phyloP scores from a whole-genome alignment of 352 stramenopile species.

The Thraustochytrium sp. region DNA sequence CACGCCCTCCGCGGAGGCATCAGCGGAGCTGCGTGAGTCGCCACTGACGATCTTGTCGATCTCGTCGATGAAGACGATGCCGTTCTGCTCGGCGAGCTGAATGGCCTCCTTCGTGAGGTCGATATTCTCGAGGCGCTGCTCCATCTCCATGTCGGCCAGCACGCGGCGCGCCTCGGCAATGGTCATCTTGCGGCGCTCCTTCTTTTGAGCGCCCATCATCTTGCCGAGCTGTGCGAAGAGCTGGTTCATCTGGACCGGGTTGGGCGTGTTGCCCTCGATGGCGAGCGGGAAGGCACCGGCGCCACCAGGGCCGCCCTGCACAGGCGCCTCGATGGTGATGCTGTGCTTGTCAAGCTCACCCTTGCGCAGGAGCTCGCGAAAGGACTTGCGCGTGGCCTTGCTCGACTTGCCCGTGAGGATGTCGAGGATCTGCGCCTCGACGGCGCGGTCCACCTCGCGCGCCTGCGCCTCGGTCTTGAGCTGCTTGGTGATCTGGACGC shows the following conservation, averaged over 20 bases:
- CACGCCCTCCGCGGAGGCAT: slow-evolving; percentile 95
- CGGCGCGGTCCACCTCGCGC: slow-evolving; percentile 53
- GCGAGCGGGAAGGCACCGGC: background rate
- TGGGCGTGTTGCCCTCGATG: slow-evolving; percentile 21
- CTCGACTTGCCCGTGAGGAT: slow-evolving; percentile 72
- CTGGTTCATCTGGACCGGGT: slow-evolving; percentile 47
- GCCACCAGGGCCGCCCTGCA: background rate
- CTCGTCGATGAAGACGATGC: slow-evolving; percentile 99
- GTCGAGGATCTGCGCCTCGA: slow-evolving; percentile 91
- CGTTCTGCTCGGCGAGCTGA: slow-evolving; percentile 88
- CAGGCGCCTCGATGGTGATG: slow-evolving; percentile 63
- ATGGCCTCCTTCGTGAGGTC: slow-evolving; percentile 73
- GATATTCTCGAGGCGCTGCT: slow-evolving; percentile 71
- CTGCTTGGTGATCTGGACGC: slow-evolving; percentile 93
- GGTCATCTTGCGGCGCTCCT: slow-evolving; percentile 72
- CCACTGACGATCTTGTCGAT: slow-evolving; percentile 92
- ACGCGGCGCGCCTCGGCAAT: slow-evolving; percentile 84
- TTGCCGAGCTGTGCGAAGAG: slow-evolving; percentile 46
- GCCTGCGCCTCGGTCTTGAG: slow-evolving; percentile 77
- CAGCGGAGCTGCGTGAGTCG: slow-evolving; percentile 83
- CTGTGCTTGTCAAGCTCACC: slow-evolving; percentile 68
- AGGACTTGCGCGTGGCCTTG: slow-evolving; percentile 76
- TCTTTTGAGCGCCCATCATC: slow-evolving; percentile 52
- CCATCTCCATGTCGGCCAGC: slow-evolving; percentile 91
- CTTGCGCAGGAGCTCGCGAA: slow-evolving; percentile 79